A percentile compares a stretch with the other conserved stretches of the same genome.
Conservation (phyloP, 768 basidiomycete genomes). For the Rhizopogon roseolus region DNA sequence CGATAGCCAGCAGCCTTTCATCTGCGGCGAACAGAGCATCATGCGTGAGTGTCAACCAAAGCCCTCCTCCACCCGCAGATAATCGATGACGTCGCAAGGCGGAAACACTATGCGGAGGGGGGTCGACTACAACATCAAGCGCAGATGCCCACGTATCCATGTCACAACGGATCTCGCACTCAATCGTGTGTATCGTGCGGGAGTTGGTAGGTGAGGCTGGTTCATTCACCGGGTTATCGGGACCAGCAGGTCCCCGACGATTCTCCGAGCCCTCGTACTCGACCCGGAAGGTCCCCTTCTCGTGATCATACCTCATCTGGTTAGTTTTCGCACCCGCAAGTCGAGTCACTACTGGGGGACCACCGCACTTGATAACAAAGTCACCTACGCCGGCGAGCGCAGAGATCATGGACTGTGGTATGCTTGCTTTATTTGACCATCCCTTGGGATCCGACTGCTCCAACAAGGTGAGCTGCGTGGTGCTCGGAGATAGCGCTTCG, state of each 20-base stretch:
- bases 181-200: conserved; percentile 49
- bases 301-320: conserved; percentile 81
- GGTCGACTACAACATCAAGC: conserved; percentile 88
- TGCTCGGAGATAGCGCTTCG: conserved; percentile 90
- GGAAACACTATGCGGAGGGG: conserved; percentile 79
- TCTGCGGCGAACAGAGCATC: conserved; percentile 74
- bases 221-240: conserved; percentile 15
- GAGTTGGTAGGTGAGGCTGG: conserved; percentile 3
- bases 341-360: conserved; percentile 87
- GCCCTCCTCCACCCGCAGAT: conserved; percentile 81
- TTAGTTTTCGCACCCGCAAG: conserved; percentile 73
- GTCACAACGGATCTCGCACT: conserved; percentile 91
- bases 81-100: conserved; percentile 85
- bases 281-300: conserved; percentile 72
- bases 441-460: conserved; percentile 98
- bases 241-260: conserved; percentile 30
- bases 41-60: conserved; percentile 92
- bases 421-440: conserved; percentile 89
- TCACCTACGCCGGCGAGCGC: conserved; percentile 90
- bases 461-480: conserved; percentile 86
- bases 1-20: conserved; percentile 69
- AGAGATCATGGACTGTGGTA: conserved; percentile 91
- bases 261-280: conserved; percentile 73
- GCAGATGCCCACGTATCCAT: conserved; percentile 83
- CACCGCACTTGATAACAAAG: conserved; percentile 92